phyloP scores from a whole-genome alignment of 495 filamentous ascomycete genomes.

The Tuber indicum region DNA sequence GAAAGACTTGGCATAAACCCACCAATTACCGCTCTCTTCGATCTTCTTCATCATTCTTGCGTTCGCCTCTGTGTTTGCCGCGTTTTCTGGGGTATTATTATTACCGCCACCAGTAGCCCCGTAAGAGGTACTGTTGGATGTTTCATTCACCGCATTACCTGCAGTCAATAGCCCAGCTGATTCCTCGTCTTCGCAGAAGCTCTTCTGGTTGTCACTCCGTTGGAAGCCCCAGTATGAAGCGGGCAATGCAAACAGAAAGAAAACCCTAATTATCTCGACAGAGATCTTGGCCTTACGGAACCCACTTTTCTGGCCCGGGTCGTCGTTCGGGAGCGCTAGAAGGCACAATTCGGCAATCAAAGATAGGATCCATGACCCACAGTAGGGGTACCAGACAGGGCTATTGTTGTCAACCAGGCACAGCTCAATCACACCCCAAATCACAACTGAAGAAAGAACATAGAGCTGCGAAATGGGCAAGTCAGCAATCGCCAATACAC shows the following conservation, averaged over 20 bases:
- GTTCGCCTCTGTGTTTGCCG: slow-evolving; percentile 47
- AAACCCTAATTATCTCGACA: slow-evolving; percentile 39
- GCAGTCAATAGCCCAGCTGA: slow-evolving; percentile 36
- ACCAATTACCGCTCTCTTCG: slow-evolving; percentile 58
- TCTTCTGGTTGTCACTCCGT: slow-evolving; percentile 17
- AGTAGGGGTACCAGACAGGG: slow-evolving; percentile 58
- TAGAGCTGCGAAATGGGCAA: slow-evolving; percentile 42
- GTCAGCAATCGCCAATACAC: slow-evolving; percentile 7
- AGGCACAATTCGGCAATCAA: slow-evolving; percentile 50
- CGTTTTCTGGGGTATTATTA: slow-evolving; percentile 22
- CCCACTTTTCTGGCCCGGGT: slow-evolving; percentile 10
- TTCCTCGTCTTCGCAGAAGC: slow-evolving; percentile 38
- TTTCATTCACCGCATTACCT: not conserved
- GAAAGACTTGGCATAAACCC: slow-evolving; percentile 58
- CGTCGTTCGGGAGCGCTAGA: slow-evolving; percentile 42
- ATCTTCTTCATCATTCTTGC: slow-evolving; percentile 54
- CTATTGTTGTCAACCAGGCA: slow-evolving; percentile 48
- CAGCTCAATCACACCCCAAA: slow-evolving; percentile 52
- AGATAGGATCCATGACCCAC: slow-evolving; percentile 52
- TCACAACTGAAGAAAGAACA: slow-evolving; percentile 52
- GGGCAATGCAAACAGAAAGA: slow-evolving; percentile 41
- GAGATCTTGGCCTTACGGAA: slow-evolving; percentile 23
- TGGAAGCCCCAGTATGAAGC: slow-evolving; percentile 33
- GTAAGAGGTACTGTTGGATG: slow-evolving; percentile 18
- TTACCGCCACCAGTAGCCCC: slow-evolving; percentile 11